Percentiles rank a stretch among this genome's conserved stretches.
phyloP scores from a whole-genome alignment of 179 eudicot species.

The Carnegiea gigantea region DNA sequence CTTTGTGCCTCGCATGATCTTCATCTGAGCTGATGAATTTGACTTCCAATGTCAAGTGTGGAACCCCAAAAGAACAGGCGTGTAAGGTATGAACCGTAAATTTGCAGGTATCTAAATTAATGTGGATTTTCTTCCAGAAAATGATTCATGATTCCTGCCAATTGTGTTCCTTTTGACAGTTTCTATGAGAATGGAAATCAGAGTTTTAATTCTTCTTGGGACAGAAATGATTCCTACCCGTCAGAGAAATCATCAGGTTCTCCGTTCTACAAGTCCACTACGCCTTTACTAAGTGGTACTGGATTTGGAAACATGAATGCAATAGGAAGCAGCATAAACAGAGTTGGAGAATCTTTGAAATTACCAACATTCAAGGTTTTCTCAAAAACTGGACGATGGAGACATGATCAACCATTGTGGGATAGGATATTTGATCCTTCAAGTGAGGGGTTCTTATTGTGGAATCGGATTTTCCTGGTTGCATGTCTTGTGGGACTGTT shows the following conservation, averaged over 20 bases:
- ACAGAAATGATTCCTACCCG: constrained; percentile 14
- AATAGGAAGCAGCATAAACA: constrained; percentile 25
- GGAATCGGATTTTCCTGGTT: constrained; percentile 65
- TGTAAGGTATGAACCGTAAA: neutral
- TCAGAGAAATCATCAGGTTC: constrained; percentile 20
- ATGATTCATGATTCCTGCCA: neutral
- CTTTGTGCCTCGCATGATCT: neutral
- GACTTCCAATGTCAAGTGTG: neutral
- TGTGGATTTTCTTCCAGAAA: neutral
- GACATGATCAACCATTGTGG: constrained; percentile 36
- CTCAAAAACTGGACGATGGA: constrained; percentile 24
- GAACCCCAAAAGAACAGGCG: neutral
- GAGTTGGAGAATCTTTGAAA: constrained; percentile 30
- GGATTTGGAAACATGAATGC: constrained; percentile 26
- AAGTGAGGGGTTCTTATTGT: constrained; percentile 47
- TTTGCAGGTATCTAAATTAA: neutral
- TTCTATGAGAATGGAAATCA: constrained; percentile 40
- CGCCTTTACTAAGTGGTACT: constrained; percentile 27
- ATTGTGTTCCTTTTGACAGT: constrained; percentile 23
- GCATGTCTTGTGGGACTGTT: constrained; percentile 65
- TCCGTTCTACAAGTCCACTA: constrained; percentile 32
- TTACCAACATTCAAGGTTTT: constrained; percentile 34
- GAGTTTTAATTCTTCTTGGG: constrained; percentile 34
- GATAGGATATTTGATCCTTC: constrained; percentile 64
- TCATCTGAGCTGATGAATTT: neutral